Evolutionary conservation across 2,329 filamentous ascomycete species (phyloP), one percentile per base, ranked within the genome.

Genomic region (Cordyceps farinosa): DNA sequence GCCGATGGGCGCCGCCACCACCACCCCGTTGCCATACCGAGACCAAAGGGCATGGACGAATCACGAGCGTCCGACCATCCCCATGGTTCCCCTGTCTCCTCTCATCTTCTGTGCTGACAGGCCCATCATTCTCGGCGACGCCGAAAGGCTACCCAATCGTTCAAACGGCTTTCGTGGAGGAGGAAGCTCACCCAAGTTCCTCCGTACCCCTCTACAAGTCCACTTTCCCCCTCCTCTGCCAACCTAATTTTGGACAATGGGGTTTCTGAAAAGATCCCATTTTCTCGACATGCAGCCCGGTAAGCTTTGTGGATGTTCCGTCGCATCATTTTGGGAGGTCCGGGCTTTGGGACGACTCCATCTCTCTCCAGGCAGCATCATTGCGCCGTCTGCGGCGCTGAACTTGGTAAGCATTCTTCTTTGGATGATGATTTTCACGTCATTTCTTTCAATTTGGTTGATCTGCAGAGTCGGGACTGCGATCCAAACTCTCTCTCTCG

Each of bases 31-130:
- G 44, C 44, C 17, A 44, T 13, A 13, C 34, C 1, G 55, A 36
- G 29, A 57, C 8, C 17, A 2, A 32, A 22, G 22, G 22, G 15
- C 15, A 17, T 3, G 6, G 32, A 29, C 55, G 22, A 40, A 58
- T 40, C 44, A 58, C 55, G 30, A 48, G 55, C n/a, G n/a, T n/a
- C n/a, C n/a, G 5, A 5, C 11, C 8, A 40, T 38, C 34, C 45
- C 44, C 34, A 48, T 50, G 27, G 15, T 22, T 22, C 45, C 47
- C 27, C 9, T 40, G 22, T 11, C 6, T 47, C 9, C 36, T 29
- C 29, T 44, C 27, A 51, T 51, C n/a, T 52, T 29, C 22, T 7
- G 5, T 61, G 38, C 57, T 53, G 57, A 61, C 57, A 52, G 57
- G 34, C 17, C n/a, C 36, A 34, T 52, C 36, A 45, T 15, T 11